Percentiles rank a stretch among this genome's conserved stretches.
Conservation (phyloP, 495 filamentous ascomycete species). For the Emericellopsis terricola region DNA sequence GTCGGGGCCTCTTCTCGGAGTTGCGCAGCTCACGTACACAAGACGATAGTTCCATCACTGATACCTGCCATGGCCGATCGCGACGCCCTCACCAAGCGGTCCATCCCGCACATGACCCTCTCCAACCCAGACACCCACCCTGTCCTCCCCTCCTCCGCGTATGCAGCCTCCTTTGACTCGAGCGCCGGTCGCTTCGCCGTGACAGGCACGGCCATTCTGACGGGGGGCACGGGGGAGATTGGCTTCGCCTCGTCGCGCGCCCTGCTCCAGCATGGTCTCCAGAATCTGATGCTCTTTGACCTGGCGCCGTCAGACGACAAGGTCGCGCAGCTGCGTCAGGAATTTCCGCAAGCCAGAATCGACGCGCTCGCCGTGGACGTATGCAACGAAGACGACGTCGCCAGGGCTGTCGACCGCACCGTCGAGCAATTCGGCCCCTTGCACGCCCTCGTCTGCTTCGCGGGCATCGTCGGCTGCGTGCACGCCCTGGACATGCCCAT, state of each 20-base stretch:
- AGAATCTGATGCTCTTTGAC: slow-evolving; percentile 44
- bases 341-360: slow-evolving; percentile 37
- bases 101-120: slow-evolving; percentile 40
- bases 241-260: slow-evolving; percentile 39
- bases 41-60: too few species aligned
- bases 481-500: slow-evolving; percentile 36
- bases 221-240: slow-evolving; percentile 52
- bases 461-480: slow-evolving; percentile 43
- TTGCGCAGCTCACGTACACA: too few species aligned
- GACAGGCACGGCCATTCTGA: slow-evolving; percentile 47
- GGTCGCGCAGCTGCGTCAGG: slow-evolving; percentile 18
- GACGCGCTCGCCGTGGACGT: slow-evolving; percentile 34
- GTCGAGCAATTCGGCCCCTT: slow-evolving; percentile 29
- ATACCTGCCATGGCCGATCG: too few species aligned
- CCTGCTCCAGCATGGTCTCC: slow-evolving; percentile 53
- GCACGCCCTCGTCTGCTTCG: slow-evolving; percentile 44
- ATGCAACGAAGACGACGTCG: slow-evolving; percentile 33
- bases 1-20: too few species aligned
- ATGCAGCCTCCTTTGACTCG: slow-evolving; percentile 22
- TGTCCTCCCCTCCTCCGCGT: slow-evolving; percentile 24
- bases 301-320: slow-evolving; percentile 15
- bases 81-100: slow-evolving; percentile 12
- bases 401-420: slow-evolving; percentile 21
- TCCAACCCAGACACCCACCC: slow-evolving; percentile 27
- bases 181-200: slow-evolving; percentile 41